phyloP scores from a whole-genome alignment of 257 asterid species.

The Catharanthus roseus region DNA sequence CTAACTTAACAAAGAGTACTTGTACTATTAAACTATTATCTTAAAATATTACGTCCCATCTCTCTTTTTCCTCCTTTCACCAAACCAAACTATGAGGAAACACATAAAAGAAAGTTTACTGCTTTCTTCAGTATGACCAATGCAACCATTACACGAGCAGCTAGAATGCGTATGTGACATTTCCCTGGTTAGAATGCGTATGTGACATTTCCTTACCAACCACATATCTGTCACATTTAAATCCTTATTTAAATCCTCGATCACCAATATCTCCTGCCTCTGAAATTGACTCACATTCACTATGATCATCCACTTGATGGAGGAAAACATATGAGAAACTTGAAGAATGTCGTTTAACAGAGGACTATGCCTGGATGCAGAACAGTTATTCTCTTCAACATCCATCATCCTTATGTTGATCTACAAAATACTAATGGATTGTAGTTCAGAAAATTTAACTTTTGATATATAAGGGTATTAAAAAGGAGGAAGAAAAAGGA shows the following conservation, averaged over 20 bases:
- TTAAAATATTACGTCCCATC: no score
- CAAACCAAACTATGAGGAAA: no score
- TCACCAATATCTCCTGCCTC: constrained; percentile 96
- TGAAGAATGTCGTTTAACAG: constrained; percentile 41
- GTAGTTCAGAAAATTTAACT: neutral
- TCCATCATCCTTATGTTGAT: constrained; percentile 34
- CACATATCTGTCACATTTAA: no score
- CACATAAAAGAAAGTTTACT: constrained; percentile 23
- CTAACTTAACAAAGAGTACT: no score
- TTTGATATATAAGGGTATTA: no score
- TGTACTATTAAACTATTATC: no score
- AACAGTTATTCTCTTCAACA: constrained; percentile 24
- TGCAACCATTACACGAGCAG: constrained; percentile 84
- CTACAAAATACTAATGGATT: constrained; percentile 8
- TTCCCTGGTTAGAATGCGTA: no score
- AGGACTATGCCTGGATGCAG: constrained; percentile 39
- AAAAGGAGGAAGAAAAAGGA: neutral
- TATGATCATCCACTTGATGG: constrained; percentile 27
- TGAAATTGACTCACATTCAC: constrained; percentile 55
- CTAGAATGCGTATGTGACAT: no score
- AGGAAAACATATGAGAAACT: constrained; percentile 24
- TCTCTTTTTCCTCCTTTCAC: no score
- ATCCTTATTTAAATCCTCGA: constrained; percentile 59
- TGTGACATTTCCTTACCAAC: no score
- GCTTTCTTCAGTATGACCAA: constrained; percentile 59